phyloP scores from a whole-genome alignment of 2,329 filamentous ascomycete species.

The Cytospora schulzeri region DNA sequence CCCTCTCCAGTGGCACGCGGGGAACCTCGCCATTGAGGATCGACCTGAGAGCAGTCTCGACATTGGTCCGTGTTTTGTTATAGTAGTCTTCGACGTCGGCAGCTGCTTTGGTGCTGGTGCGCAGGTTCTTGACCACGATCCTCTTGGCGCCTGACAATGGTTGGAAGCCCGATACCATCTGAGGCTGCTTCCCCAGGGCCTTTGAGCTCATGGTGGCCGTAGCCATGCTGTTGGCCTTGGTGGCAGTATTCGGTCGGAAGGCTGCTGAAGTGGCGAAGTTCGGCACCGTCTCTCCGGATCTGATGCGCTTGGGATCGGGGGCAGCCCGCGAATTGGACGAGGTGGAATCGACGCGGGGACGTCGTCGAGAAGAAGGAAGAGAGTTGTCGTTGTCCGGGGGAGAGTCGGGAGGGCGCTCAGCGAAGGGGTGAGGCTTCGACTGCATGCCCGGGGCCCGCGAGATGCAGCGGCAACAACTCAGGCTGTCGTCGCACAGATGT shows the following conservation, averaged over 20 bases:
- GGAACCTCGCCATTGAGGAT: conserved; percentile 70
- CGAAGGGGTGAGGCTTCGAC: conserved; percentile 20
- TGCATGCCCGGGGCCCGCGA: conserved; percentile 26
- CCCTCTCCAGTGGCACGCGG: conserved; percentile 76
- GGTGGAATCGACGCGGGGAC: conserved; percentile 37
- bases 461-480: conserved; percentile 25
- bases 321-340: conserved; percentile 22
- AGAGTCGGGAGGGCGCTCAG: conserved; percentile 16
- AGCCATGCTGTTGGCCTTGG: conserved; percentile 20
- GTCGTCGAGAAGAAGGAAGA: conserved; percentile 28
- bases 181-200: conserved; percentile 41
- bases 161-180: conserved; percentile 58
- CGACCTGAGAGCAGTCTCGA: conserved; percentile 71
- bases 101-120: conserved; percentile 56
- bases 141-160: conserved; percentile 78
- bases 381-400: conserved; percentile 20
- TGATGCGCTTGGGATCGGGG: conserved; percentile 36
- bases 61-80: conserved; percentile 70
- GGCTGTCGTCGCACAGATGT: conserved; percentile 19
- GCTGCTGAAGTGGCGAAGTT: background rate
- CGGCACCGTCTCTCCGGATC: conserved; percentile 29
- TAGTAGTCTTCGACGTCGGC: conserved; percentile 78
- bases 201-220: conserved; percentile 36
- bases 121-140: conserved; percentile 91
- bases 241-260: conserved; percentile 12